These are phyloP conservation scores for Karstenula rhodostoma DNA, from an alignment of 2,329 filamentous ascomycete species.

Conservation along the genomic window DNA sequence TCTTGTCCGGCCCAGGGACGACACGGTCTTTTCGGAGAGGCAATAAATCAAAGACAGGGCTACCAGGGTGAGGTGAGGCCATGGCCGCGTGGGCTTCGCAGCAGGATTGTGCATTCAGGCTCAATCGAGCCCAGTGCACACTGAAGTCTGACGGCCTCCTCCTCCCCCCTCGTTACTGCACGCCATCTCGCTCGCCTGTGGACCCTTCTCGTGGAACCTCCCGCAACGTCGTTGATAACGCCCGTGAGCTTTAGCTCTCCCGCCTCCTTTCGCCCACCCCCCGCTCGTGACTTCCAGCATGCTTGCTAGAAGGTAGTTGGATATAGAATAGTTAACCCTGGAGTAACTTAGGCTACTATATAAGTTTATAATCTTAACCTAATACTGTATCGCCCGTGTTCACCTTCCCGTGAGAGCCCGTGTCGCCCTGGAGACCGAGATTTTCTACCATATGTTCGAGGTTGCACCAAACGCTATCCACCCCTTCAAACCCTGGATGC, in stretches of 20 bases:
- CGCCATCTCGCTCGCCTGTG: background rate
- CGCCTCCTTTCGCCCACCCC: background rate
- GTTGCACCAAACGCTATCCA: too few species aligned
- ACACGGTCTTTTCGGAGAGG: background rate
- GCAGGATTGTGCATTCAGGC: background rate
- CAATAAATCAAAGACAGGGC: background rate
- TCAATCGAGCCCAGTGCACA: background rate
- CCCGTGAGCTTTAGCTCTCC: slow-evolving; percentile 3
- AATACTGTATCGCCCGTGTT: too few species aligned
- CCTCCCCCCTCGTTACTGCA: too few species aligned
- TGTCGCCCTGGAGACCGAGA: too few species aligned
- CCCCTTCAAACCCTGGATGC: too few species aligned
- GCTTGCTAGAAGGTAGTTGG: too few species aligned
- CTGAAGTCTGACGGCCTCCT: too few species aligned
- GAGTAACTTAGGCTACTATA: too few species aligned
- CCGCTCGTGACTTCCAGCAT: background rate
- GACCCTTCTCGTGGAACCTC: slow-evolving; percentile 9
- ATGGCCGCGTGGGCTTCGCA: background rate
- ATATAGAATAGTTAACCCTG: too few species aligned
- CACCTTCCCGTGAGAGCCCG: too few species aligned
- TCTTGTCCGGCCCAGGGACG: slow-evolving; percentile 7
- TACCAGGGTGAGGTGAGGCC: background rate
- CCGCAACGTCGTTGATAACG: slow-evolving; percentile 5
- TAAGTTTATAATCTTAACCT: too few species aligned
- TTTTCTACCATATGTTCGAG: too few species aligned